Conservation (phyloP, 2,329 filamentous ascomycete genomes). For the Geosmithia putterillii region DNA sequence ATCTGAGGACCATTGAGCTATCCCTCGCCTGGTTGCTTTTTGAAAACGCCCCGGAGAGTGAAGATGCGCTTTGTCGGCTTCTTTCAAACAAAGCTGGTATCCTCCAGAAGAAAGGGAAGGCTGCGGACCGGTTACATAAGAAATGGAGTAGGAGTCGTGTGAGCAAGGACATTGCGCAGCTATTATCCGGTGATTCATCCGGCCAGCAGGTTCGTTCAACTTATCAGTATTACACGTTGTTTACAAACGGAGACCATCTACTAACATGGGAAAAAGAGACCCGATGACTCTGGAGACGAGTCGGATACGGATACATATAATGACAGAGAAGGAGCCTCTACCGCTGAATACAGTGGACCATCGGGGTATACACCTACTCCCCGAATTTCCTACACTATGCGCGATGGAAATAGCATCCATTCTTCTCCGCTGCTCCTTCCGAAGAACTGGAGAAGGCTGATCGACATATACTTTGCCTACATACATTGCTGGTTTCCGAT, state of each 20-base stretch:
- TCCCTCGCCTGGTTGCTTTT: conserved; percentile 52
- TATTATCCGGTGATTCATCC: conserved; percentile 36
- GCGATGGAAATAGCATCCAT: no score
- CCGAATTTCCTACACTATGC: not conserved
- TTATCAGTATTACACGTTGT: no score
- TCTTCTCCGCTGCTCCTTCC: conserved; percentile 22
- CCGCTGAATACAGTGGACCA: conserved; percentile 5
- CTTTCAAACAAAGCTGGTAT: conserved; percentile 19
- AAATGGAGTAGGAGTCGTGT: conserved; percentile 52
- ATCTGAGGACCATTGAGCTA: conserved; percentile 61
- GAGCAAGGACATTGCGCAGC: conserved; percentile 48
- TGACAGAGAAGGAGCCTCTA: conserved; percentile 12
- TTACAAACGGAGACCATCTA: not conserved
- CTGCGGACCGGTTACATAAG: conserved; percentile 44
- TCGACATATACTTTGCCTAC: conserved; percentile 65
- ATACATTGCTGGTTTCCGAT: conserved; percentile 70
- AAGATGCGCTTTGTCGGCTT: conserved; percentile 42
- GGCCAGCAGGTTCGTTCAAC: not conserved
- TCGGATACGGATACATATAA: conserved; percentile 14
- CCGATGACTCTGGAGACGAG: conserved; percentile 21
- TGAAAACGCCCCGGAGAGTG: conserved; percentile 44
- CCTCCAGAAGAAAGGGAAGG: conserved; percentile 6
- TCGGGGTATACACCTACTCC: not conserved
- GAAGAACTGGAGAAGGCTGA: conserved; percentile 42
- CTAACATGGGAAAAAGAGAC: not conserved